Evolutionary conservation across 2,329 filamentous ascomycete genomes (phyloP).

Genomic region (Colletotrichum ledebouriae): DNA sequence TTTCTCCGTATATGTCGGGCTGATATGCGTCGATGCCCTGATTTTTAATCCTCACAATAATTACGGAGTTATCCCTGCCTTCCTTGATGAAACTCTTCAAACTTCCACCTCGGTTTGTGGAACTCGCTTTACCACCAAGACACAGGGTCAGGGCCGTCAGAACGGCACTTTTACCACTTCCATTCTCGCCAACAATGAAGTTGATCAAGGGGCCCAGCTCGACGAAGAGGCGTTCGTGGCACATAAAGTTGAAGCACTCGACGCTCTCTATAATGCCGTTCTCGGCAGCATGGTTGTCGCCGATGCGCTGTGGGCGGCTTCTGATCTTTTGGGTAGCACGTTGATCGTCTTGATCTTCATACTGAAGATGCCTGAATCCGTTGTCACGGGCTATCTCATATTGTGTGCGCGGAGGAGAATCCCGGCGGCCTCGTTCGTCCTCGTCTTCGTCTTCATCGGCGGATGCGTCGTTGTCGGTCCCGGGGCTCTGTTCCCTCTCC

Average conservation of each 20-base stretch:
- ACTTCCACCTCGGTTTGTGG: constrained; percentile 91
- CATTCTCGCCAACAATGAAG: constrained; percentile 97
- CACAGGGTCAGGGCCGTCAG: constrained; percentile 94
- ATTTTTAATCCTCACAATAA: constrained; percentile 92
- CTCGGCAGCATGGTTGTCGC: constrained; percentile 81
- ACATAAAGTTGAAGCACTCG: constrained; percentile 96
- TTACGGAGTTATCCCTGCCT: constrained; percentile 80
- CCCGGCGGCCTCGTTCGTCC: constrained; percentile 45
- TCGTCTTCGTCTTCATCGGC: constrained; percentile 49
- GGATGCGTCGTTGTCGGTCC: constrained; percentile 44
- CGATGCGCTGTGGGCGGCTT: constrained; percentile 61
- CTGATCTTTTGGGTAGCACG: constrained; percentile 75
- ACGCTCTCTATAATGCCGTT: constrained; percentile 91
- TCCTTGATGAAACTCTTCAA: constrained; percentile 93
- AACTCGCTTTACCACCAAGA: constrained; percentile 92
- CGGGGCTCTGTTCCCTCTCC: constrained; percentile 33
- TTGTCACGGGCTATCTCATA: constrained; percentile 73
- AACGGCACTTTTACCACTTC: constrained; percentile 96
- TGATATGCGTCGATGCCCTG: constrained; percentile 87
- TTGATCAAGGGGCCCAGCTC: constrained; percentile 95
- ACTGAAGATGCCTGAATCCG: constrained; percentile 68
- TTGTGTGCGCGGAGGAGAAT: constrained; percentile 66
- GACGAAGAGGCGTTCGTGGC: constrained; percentile 84
- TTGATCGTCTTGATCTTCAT: constrained; percentile 71
- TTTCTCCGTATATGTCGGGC: constrained; percentile 83